Base-by-base conservation (phyloP, 805 yeast species). In the Ogataea trehalophila region DNA sequence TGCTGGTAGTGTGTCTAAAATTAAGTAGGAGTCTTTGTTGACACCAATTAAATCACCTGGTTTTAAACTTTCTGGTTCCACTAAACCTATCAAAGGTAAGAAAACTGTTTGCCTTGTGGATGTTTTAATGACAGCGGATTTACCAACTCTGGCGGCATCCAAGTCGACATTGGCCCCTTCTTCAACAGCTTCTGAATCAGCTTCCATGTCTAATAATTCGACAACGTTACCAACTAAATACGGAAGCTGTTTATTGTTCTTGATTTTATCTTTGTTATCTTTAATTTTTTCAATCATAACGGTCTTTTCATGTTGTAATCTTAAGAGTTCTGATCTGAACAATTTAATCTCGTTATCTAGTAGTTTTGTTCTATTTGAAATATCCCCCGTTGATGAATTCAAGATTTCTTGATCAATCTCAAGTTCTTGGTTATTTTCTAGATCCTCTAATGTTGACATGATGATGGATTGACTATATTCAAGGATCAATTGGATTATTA, bases 41-140 rank as follows among this genome's bases (percentile, higher is more conserved):
- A 94, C 99, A 60, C 99, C 99, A 50, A 94, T 95, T 58, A 94
- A 75, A 64, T 94, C 99, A 57, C 95, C 95, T n/a, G 99, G 99
- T 68, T 87, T 92, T 57, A 94, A 76, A n/a, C 76, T 79, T 41
- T 81, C 83, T 1, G 97, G 91, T 59, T 91, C 97, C 18, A 94
- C 99, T 45, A 94, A 73, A 18, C 99, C 99, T 49, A 94, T 87
- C 69, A 94, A 79, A 34, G 99, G 99, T 63, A 94, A 73, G 60
- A 94, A 94, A 33, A 94, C 95, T 3, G 99, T 94, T 65, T 94
- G 99, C 63, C 99, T 82, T 9, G 99, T 94, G 0, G 97, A 88
- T 0, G 99, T 94, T 69, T 94, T 94, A 53, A 94, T 87, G 35
- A 94, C 99, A 1, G 99, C 99, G n/a, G 96, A 89, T 69, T 92